Conservation (phyloP, 768 basidiomycete species). For the Pisolithus marmoratus region DNA sequence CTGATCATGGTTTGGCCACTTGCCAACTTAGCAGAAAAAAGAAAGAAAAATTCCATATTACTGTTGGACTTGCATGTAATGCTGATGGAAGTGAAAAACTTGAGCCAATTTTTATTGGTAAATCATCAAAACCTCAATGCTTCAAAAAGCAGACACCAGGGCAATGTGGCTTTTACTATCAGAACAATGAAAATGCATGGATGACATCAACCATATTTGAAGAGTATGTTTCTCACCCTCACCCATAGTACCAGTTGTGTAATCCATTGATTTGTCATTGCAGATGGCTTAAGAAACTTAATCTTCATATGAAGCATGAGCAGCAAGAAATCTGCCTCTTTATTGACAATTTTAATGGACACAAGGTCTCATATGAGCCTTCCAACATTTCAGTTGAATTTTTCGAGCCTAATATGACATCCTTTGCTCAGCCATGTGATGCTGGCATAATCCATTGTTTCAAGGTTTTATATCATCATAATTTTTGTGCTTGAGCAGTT, state of each 20-base stretch:
- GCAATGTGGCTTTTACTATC: conserved; percentile 31
- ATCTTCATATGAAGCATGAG: conserved; percentile 11
- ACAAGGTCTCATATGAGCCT: conserved; percentile 1
- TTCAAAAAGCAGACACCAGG: conserved; percentile 23
- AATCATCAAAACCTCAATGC: conserved; percentile 23
- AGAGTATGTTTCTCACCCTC: conserved; percentile 11
- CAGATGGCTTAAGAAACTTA: conserved; percentile 23
- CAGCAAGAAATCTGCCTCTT: conserved; percentile 7
- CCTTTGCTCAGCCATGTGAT: conserved; percentile 30
- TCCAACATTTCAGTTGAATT: conserved; percentile 2
- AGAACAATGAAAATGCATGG: conserved; percentile 35
- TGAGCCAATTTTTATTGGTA: conserved; percentile 30
- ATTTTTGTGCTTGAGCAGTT: conserved; percentile 23
- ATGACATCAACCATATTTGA: conserved; percentile 33
- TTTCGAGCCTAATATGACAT: conserved; percentile 28
- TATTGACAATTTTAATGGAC: conserved; percentile 6
- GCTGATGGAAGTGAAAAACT: conserved; percentile 28
- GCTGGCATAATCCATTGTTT: conserved; percentile 21
- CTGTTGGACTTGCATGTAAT: conserved; percentile 8
- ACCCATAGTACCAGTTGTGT: not conserved
- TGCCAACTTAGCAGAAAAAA: conserved; percentile 16
- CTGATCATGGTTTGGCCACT: conserved; percentile 15
- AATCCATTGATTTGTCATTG: not conserved
- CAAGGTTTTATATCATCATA: conserved; percentile 30
- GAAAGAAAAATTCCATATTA: conserved; percentile 11